These are phyloP conservation scores for Cydonia oblonga DNA, from an alignment of 331 rosid species.

Conservation along the genomic window DNA sequence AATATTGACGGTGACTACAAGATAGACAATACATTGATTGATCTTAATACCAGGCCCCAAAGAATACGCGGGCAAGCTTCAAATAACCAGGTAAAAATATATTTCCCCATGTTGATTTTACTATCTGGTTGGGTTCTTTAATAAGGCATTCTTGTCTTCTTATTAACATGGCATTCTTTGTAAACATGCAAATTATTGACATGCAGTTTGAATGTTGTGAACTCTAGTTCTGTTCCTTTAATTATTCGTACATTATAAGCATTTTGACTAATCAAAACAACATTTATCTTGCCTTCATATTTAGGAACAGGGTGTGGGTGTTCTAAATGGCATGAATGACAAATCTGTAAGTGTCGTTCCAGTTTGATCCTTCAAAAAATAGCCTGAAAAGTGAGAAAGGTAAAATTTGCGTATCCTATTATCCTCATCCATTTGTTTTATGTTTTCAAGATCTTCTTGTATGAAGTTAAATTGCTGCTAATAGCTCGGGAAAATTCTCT, in stretches of 20 bases:
- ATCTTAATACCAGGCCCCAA: slow-evolving; percentile 47
- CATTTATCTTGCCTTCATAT: neutral
- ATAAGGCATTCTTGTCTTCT: too few species aligned
- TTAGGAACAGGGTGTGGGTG: slow-evolving; percentile 23
- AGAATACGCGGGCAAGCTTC: slow-evolving; percentile 35
- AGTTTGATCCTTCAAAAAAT: slow-evolving; percentile 17
- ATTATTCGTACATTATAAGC: neutral
- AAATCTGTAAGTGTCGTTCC: slow-evolving; percentile 29
- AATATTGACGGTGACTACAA: slow-evolving; percentile 22
- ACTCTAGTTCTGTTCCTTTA: too few species aligned
- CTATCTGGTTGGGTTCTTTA: too few species aligned
- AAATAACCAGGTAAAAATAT: slow-evolving; percentile 31
- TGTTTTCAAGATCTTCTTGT: neutral
- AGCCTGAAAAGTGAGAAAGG: slow-evolving; percentile 20
- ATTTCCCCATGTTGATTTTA: too few species aligned
- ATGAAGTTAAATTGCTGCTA: neutral
- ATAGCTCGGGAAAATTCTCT: neutral
- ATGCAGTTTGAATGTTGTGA: too few species aligned
- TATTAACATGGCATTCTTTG: too few species aligned
- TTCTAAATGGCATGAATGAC: slow-evolving; percentile 21
- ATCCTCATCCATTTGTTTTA: neutral
- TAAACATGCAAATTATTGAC: too few species aligned
- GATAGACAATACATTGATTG: slow-evolving; percentile 33
- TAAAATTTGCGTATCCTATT: neutral
- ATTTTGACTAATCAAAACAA: neutral